phyloP scores from a whole-genome alignment of 1,284 basidiomycete genomes.

The Malassezia nana region DNA sequence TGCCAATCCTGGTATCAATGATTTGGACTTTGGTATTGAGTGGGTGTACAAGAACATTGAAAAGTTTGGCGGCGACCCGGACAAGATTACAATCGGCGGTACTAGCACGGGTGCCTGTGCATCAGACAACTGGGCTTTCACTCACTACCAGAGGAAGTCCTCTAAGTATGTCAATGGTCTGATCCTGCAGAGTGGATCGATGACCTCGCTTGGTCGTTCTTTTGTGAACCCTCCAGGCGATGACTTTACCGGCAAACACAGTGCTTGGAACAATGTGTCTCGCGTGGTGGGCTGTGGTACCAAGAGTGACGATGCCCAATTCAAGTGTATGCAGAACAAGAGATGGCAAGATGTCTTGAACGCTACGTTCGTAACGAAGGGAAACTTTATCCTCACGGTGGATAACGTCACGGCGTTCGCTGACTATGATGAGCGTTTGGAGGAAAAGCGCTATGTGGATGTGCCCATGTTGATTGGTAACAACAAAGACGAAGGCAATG shows the following conservation, averaged over 20 bases:
- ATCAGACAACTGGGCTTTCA: conserved; percentile 14
- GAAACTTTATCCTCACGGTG: conserved; percentile 6
- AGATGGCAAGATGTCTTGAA: conserved; percentile 7
- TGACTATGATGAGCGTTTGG: conserved; percentile 13
- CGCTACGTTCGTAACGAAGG: conserved; percentile 7
- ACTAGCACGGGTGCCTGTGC: conserved; percentile 67
- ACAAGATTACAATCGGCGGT: conserved; percentile 69
- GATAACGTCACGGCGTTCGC: conserved; percentile 11
- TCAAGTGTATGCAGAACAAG: conserved; percentile 18
- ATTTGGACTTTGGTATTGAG: conserved; percentile 30
- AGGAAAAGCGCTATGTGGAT: neutral
- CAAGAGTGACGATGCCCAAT: conserved; percentile 4
- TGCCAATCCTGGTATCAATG: conserved; percentile 32
- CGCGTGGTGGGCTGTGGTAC: conserved; percentile 14
- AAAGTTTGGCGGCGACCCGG: conserved; percentile 59
- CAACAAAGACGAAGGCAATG: conserved; percentile 18
- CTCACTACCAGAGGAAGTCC: conserved; percentile 12
- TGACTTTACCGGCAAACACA: neutral
- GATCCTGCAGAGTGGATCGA: conserved; percentile 16
- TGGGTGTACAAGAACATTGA: conserved; percentile 56
- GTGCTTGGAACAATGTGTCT: conserved; percentile 15
- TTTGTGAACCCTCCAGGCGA: neutral
- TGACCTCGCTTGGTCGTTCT: conserved; percentile 15
- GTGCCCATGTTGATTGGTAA: conserved; percentile 16
- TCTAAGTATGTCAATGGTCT: conserved; percentile 10